Percentiles rank a stretch among this genome's conserved stretches.
phyloP scores from a whole-genome alignment of 2,329 filamentous ascomycete genomes.

The Aplosporella prunicola region DNA sequence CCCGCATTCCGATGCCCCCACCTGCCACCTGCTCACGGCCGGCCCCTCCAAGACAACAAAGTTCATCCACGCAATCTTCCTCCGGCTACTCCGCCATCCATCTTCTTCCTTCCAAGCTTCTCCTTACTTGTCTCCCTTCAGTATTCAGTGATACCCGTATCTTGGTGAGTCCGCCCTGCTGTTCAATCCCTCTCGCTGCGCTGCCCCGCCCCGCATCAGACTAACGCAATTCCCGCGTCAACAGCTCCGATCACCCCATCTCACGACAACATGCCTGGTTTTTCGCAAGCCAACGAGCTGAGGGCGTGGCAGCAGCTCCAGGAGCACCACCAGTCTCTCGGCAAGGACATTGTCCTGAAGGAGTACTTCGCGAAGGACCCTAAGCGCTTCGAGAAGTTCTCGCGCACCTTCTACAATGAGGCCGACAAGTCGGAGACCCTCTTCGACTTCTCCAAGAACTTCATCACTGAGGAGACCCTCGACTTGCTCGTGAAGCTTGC shows the following conservation, averaged over 20 bases:
- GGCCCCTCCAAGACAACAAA: too few relatives aligned
- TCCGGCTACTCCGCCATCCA: too few relatives aligned
- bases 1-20: too few relatives aligned
- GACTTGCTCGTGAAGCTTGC: slow-evolving; percentile 80
- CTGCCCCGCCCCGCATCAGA: too few relatives aligned
- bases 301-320: slow-evolving; percentile 84
- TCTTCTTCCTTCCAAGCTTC: too few relatives aligned
- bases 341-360: slow-evolving; percentile 85
- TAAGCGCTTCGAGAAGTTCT: slow-evolving; percentile 82
- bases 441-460: slow-evolving; percentile 99
- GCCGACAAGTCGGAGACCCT: slow-evolving; percentile 78
- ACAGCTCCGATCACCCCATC: slow-evolving; percentile 5
- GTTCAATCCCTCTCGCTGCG: too few relatives aligned
- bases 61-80: too few relatives aligned
- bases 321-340: slow-evolving; percentile 76
- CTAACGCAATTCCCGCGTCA: slow-evolving; percentile 1
- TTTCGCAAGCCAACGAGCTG: slow-evolving; percentile 80
- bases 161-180: too few relatives aligned
- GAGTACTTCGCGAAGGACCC: slow-evolving; percentile 86
- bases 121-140: too few relatives aligned
- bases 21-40: too few relatives aligned
- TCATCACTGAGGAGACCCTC: slow-evolving; percentile 86
- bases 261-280: slow-evolving; percentile 42
- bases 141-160: not conserved
- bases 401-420: slow-evolving; percentile 69